Percentiles rank a stretch among this genome's conserved stretches.
These are phyloP conservation scores for Backusella sp. DNA, from an alignment of 192 early-diverging fungal genomes.

Conservation along the genomic window DNA sequence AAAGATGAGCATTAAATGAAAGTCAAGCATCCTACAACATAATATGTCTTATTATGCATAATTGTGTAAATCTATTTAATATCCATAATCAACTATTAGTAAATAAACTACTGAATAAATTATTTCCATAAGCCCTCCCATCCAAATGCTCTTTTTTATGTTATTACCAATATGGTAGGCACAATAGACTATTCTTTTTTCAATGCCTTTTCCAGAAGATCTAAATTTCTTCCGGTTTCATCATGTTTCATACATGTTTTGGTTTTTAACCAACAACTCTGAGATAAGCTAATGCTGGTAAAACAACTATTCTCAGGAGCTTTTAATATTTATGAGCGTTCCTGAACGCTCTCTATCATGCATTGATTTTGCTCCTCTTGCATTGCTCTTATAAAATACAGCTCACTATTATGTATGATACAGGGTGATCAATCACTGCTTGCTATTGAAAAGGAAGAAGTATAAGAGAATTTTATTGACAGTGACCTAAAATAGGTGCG, in stretches of 20 bases:
- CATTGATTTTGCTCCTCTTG: not conserved
- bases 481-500: not conserved
- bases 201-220: not conserved
- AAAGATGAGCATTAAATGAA: slow-evolving; percentile 5
- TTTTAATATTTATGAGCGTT: not conserved
- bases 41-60: not conserved
- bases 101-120: not conserved
- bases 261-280: not conserved
- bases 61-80: not conserved
- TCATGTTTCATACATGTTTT: not conserved
- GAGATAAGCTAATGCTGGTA: not conserved
- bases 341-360: not conserved
- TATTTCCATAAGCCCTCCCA: not conserved
- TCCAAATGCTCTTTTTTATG: not conserved
- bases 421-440: not conserved
- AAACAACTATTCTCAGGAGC: not conserved
- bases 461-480: not conserved
- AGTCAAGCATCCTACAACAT: not conserved
- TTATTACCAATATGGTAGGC: not conserved
- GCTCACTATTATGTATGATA: not conserved
- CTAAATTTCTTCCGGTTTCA: not conserved
- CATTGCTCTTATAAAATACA: not conserved
- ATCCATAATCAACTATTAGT: not conserved
- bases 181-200: not conserved
- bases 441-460: too few species aligned